These are phyloP conservation scores for Emmonsia crescens DNA, from an alignment of 2,329 filamentous ascomycete genomes.

Conservation along the genomic window DNA sequence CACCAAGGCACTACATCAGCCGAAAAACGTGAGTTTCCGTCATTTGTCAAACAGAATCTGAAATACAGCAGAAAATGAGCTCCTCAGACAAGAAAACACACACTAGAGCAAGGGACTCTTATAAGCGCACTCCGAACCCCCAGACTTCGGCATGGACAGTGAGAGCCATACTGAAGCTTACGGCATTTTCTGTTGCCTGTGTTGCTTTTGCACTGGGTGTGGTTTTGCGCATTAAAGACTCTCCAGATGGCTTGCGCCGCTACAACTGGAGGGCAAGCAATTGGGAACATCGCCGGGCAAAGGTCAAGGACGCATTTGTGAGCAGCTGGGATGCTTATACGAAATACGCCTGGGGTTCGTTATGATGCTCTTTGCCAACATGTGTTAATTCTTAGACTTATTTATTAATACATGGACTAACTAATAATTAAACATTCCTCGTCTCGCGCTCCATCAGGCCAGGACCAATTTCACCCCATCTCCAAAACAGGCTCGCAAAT, in stretches of 20 bases:
- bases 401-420: slow-evolving; percentile 12
- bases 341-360: slow-evolving; percentile 82
- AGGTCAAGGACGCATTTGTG: slow-evolving; percentile 83
- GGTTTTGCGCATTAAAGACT: not conserved
- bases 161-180: not conserved
- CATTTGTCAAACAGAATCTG: not conserved
- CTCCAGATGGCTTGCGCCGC: not conserved
- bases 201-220: not conserved
- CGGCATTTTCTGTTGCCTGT: not conserved
- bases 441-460: slow-evolving; percentile 39
- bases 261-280: slow-evolving; percentile 38
- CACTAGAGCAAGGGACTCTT: not conserved
- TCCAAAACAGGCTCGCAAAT: slow-evolving; percentile 72
- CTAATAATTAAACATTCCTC: slow-evolving; percentile 12
- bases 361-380: not conserved
- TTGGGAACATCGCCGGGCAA: slow-evolving; percentile 68
- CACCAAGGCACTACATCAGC: too few species aligned
- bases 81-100: not conserved
- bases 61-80: not conserved
- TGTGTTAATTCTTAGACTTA: slow-evolving; percentile 12
- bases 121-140: not conserved
- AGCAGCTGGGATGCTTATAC: slow-evolving; percentile 90
- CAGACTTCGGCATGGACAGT: not conserved
- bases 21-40: not conserved
- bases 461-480: slow-evolving; percentile 78